Evolutionary conservation across 1,284 basidiomycete genomes (phyloP), one percentile per base, ranked within the genome.

Genomic region (Cutaneotrichosporon spelunceum): DNA sequence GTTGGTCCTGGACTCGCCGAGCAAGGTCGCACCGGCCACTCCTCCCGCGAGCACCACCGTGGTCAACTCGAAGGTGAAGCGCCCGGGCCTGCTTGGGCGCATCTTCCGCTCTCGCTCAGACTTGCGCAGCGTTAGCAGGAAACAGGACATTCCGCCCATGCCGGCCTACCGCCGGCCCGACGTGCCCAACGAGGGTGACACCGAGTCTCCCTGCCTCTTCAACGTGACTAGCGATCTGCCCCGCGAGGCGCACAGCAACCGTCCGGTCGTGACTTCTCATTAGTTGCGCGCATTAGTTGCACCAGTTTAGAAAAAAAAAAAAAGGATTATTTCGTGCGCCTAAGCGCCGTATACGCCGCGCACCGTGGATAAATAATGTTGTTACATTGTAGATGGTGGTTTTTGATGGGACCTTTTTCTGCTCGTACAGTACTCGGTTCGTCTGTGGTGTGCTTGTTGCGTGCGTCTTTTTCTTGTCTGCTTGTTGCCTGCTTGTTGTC

Each of bases 151-250:
- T 21, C 29, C 47, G n/a, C 19, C 33, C 11, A 55, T 56, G 4
- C 59, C 59, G 11, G 21, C 45, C 5, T 67, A 67, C 61, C n/a
- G 34, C 23, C 62, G 66, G 19, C 66, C 66, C 14, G 19, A 27
- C 0, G 48, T 67, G 45, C 33, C 53, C 34, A 64, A 67, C 60
- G 66, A 67, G 59, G 63, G 66, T 27, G 55, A 67, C 63, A 67
- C 66, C 7, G 66, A 67, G 44, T 61, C 58, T 48, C 66, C 66
- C 2, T 67, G 66, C 39, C 60, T 61, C 36, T 67, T 56, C 59
- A 67, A 64, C 47, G 59, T 67, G n/a, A 64, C 65, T 5, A 58
- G 24, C 44, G 60, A 57, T 21, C 39, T 30, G 24, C 49, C 36
- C 2, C 3, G n/a, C 30, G 57, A 58, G 39, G 49, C 57, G 36